Conservation (phyloP, 2,329 filamentous ascomycete genomes). For the Sporothrix sp. region DNA sequence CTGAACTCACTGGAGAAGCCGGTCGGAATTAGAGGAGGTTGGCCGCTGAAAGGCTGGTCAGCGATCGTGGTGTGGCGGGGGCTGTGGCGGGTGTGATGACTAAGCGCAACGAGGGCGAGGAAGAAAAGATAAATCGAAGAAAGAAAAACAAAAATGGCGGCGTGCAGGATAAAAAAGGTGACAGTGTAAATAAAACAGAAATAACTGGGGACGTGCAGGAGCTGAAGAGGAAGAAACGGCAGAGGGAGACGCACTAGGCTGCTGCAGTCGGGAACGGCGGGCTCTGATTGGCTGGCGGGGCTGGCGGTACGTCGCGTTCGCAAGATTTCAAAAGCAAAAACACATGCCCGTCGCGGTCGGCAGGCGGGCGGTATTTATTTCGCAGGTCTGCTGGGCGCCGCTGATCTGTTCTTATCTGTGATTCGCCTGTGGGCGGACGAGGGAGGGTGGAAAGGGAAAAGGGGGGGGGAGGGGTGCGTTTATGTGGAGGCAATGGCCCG, state of each 20-base stretch:
- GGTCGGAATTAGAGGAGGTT: conserved; percentile 12
- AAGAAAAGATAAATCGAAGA: conserved; percentile 16
- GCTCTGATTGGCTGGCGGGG: conserved; percentile 16
- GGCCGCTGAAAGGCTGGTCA: neutral
- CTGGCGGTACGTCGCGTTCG: conserved; percentile 18
- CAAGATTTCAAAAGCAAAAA: conserved; percentile 24
- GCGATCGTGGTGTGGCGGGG: conserved; percentile 1
- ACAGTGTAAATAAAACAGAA: conserved; percentile 3
- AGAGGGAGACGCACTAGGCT: conserved; percentile 8
- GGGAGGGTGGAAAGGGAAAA: conserved; percentile 3
- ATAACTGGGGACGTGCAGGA: neutral
- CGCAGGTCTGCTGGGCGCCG: conserved; percentile 18
- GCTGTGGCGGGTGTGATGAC: conserved; percentile 14
- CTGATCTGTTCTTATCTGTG: conserved; percentile 24
- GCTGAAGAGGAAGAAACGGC: neutral
- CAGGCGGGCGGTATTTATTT: conserved; percentile 30
- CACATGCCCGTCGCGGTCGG: conserved; percentile 27
- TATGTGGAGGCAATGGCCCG: conserved; percentile 10
- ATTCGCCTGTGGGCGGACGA: conserved; percentile 21
- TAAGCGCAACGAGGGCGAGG: neutral
- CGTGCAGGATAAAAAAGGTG: conserved; percentile 13
- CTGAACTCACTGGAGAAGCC: neutral
- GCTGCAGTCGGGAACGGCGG: neutral
- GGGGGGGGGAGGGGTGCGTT: conserved; percentile 4
- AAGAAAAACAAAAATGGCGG: neutral